phyloP scores from a whole-genome alignment of 768 basidiomycete genomes.

The Neoboletus subvelutipes region DNA sequence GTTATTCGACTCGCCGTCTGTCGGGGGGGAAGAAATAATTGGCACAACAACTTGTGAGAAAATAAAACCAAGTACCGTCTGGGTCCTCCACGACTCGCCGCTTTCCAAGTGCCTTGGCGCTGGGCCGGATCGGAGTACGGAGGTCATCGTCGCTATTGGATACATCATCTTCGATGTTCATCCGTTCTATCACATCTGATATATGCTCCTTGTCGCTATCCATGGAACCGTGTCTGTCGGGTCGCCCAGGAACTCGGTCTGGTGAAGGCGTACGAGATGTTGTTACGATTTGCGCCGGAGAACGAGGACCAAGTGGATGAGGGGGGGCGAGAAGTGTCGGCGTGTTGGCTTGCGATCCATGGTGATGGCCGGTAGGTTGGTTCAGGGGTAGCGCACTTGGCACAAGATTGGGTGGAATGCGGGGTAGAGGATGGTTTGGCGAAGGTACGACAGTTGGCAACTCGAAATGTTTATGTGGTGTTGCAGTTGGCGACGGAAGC shows the following conservation, averaged over 20 bases:
- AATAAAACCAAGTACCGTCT: constrained; percentile 37
- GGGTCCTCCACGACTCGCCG: constrained; percentile 56
- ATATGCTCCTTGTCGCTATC: constrained; percentile 26
- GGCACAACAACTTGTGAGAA: background rate
- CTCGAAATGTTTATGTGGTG: constrained; percentile 34
- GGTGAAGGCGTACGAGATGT: constrained; percentile 75
- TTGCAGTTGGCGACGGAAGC: constrained; percentile 25
- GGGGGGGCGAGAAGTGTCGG: constrained; percentile 57
- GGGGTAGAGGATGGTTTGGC: constrained; percentile 39
- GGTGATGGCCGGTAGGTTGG: constrained; percentile 17
- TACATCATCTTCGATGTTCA: constrained; percentile 26
- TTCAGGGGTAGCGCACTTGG: constrained; percentile 15
- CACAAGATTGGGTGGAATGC: constrained; percentile 33
- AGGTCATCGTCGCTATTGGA: constrained; percentile 32
- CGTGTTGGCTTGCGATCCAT: constrained; percentile 28
- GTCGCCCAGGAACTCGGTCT: constrained; percentile 34
- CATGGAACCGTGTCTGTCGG: constrained; percentile 22
- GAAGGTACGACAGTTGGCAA: constrained; percentile 32
- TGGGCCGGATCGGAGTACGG: constrained; percentile 56
- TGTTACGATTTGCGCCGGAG: constrained; percentile 44
- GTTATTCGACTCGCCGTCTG: constrained; percentile 55
- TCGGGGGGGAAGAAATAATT: background rate
- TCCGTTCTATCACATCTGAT: constrained; percentile 29
- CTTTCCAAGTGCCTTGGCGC: constrained; percentile 89
- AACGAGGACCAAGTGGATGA: constrained; percentile 73